These are phyloP conservation scores for Ascochyta rabiei DNA, from an alignment of 2,329 filamentous ascomycete genomes.

Conservation along the genomic window DNA sequence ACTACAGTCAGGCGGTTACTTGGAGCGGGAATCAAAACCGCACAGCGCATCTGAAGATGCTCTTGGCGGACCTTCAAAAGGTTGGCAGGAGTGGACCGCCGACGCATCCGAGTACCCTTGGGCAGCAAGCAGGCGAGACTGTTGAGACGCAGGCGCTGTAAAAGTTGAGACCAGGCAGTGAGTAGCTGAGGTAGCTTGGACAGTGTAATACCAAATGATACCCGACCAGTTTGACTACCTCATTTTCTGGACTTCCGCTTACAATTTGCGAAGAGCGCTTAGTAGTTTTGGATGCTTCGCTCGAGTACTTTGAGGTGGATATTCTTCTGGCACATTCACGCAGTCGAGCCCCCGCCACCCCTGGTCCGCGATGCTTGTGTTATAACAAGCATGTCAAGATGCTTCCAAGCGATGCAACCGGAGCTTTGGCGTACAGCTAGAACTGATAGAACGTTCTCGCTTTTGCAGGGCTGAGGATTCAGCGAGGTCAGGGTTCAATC, in stretches of 20 bases:
- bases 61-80: constrained; percentile 39
- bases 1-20: constrained; percentile 47
- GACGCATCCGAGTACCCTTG: constrained; percentile 36
- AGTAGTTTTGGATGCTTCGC: no score
- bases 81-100: constrained; percentile 44
- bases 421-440: neutral
- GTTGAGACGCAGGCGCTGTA: neutral
- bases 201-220: neutral
- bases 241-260: neutral
- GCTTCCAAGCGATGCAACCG: neutral
- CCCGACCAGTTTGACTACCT: neutral
- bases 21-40: constrained; percentile 45
- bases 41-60: constrained; percentile 33
- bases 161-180: neutral
- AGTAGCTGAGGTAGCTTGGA: neutral
- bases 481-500: neutral
- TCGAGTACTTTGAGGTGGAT: no score
- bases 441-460: neutral
- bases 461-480: neutral
- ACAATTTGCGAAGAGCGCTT: neutral
- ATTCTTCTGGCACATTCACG: neutral
- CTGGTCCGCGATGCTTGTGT: neutral
- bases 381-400: neutral
- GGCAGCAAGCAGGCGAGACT: neutral
- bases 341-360: neutral